Evolutionary conservation across 2,329 filamentous ascomycete species (phyloP), one percentile per base, ranked within the genome.

Genomic region (Thermothelomyces thermophilus): DNA sequence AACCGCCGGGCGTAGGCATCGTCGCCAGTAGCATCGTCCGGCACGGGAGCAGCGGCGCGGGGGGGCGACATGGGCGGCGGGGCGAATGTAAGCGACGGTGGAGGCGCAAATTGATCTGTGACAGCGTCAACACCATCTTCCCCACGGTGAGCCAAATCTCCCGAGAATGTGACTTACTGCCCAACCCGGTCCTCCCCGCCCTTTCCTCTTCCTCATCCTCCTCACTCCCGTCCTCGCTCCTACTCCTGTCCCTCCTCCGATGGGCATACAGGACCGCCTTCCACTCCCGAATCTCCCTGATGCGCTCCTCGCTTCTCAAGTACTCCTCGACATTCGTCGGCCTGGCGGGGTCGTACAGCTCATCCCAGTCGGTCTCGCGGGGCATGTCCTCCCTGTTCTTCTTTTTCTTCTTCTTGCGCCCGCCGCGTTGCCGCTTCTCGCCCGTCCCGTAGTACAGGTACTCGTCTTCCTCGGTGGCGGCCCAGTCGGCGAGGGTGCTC

Each of bases 301-400:
- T 80, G 63, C 87, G 85, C 68, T 95, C 90, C 51, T 94, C 88
- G 62, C 88, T 93, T 53, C 83, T 76, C 52, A 87, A 78, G 64
- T 93, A 96, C 62, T 91, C 86, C 48, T 90, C 86, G 43, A 91
- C 86, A 58, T 83, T 90, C 35, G 87, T 94, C 8, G 90, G 90
- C 34, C 86, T 74, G 10, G 84, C 74, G 1, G 89, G 87, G 62
- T 95, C 90, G 65, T 95, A 96, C 20, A 93, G 79, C 64, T 94
- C 89, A 64, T 95, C 86, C 90, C 90, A 96, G 63, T 95, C 84
- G n/a, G 79, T 82, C 64, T 81, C 77, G 45, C 76, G 70, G 5
- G 69, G 67, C 26, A 76, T 67, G 41, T 74, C 72, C 5, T 80
- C 73, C 56, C 78, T 75, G 53, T 83, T 86, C 50, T 65, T 66